Evolutionary conservation across 768 basidiomycete genomes (phyloP).

Genomic region (Tricholoma furcatifolium): DNA sequence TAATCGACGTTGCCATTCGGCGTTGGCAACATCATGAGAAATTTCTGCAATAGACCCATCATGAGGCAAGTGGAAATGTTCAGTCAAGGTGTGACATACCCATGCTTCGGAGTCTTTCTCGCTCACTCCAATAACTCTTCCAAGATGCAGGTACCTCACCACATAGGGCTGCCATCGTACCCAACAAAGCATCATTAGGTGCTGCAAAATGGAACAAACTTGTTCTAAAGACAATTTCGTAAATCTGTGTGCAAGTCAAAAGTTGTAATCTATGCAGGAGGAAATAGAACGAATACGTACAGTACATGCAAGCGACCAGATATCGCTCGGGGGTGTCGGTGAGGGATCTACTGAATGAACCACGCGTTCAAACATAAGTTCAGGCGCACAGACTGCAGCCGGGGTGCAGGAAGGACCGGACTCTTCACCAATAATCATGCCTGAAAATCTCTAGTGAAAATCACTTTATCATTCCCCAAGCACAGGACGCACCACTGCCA

Average conservation of each 20-base stretch:
- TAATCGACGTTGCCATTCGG: slow-evolving; percentile 5
- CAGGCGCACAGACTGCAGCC: slow-evolving; percentile 13
- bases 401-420: slow-evolving; percentile 6
- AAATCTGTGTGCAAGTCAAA: background rate
- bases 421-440: slow-evolving; percentile 4
- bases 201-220: slow-evolving; percentile 6
- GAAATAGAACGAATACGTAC: background rate
- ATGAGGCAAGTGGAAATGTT: background rate
- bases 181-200: slow-evolving; percentile 1
- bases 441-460: background rate
- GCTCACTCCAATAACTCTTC: slow-evolving; percentile 3
- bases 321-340: slow-evolving; percentile 11
- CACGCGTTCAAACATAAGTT: slow-evolving; percentile 11
- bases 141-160: slow-evolving; percentile 9
- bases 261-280: background rate
- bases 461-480: too few relatives aligned
- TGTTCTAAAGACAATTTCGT: slow-evolving; percentile 8
- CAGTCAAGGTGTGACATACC: background rate
- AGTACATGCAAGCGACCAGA: slow-evolving; percentile 14
- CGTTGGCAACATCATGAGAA: slow-evolving; percentile 9
- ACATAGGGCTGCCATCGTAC: slow-evolving; percentile 4
- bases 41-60: slow-evolving; percentile 2
- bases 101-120: slow-evolving; percentile 1
- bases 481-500: slow-evolving; percentile 7
- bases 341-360: background rate